phyloP scores from a whole-genome alignment of 2,329 filamentous ascomycete genomes.

The Pyricularia sp. region DNA sequence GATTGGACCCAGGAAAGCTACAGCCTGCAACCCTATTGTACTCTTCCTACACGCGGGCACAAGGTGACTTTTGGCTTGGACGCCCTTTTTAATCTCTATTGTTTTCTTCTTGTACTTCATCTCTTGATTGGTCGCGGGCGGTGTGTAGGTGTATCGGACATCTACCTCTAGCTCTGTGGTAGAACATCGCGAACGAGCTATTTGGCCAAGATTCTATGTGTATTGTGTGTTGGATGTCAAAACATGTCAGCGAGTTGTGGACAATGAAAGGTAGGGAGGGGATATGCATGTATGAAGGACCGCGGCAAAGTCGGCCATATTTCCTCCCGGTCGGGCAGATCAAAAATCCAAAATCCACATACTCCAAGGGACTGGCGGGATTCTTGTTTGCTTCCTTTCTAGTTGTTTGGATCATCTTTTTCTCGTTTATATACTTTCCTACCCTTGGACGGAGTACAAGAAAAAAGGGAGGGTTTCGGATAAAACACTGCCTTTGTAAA shows the following conservation, averaged over 20 bases:
- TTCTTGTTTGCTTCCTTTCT: not conserved
- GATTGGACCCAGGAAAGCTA: not conserved
- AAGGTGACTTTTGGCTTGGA: not conserved
- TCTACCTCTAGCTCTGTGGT: not conserved
- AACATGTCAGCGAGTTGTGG: not conserved
- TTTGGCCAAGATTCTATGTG: not conserved
- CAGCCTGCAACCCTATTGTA: not conserved
- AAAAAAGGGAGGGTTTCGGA: not conserved
- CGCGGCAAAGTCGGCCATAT: not conserved
- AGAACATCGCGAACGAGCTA: not conserved
- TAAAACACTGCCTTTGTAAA: not conserved
- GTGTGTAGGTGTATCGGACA: not conserved
- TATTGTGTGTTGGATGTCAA: not conserved
- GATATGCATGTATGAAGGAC: not conserved
- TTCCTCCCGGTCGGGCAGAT: not conserved
- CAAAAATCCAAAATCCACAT: not conserved
- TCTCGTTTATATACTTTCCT: not conserved
- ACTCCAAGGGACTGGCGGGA: not conserved
- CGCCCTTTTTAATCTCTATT: not conserved
- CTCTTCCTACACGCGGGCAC: not conserved
- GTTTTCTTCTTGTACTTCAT: not conserved
- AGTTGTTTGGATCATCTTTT: not conserved
- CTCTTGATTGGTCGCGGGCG: not conserved
- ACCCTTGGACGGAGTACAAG: not conserved
- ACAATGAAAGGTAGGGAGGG: not conserved